A percentile compares a stretch with the other conserved stretches of the same genome.
Evolutionary conservation across 768 basidiomycete species (phyloP).

Genomic region (Leccinum pellstonianum): DNA sequence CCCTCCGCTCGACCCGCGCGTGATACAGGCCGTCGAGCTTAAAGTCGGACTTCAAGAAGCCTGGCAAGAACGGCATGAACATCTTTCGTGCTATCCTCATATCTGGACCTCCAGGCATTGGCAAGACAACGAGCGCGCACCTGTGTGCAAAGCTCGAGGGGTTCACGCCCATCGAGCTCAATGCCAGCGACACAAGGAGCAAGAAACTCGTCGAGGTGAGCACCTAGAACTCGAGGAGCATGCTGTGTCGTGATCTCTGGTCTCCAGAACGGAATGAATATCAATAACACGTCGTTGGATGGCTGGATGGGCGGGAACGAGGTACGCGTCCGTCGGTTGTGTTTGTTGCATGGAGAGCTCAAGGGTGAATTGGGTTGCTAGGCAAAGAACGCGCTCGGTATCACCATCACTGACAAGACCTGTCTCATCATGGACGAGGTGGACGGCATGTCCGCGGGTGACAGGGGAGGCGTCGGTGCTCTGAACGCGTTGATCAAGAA

Average conservation of each 20-base stretch:
- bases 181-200: slow-evolving; percentile 93
- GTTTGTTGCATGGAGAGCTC: background rate
- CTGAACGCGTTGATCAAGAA: slow-evolving; percentile 91
- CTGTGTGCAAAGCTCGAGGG: slow-evolving; percentile 88
- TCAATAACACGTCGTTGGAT: slow-evolving; percentile 86
- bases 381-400: slow-evolving; percentile 66
- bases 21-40: slow-evolving; percentile 64
- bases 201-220: slow-evolving; percentile 93
- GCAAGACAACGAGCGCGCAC: slow-evolving; percentile 96
- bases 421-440: slow-evolving; percentile 99
- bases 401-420: slow-evolving; percentile 72
- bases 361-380: slow-evolving; percentile 14
- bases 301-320: slow-evolving; percentile 69
- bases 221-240: too few relatives aligned
- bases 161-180: slow-evolving; percentile 91
- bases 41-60: slow-evolving; percentile 85
- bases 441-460: slow-evolving; percentile 98
- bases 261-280: slow-evolving; percentile 78
- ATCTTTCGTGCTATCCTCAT: slow-evolving; percentile 84
- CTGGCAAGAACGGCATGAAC: slow-evolving; percentile 88
- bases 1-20: background rate
- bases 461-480: slow-evolving; percentile 95
- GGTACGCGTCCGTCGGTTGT: slow-evolving; percentile 41
- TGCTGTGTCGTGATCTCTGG: background rate
- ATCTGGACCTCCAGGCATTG: slow-evolving; percentile 94